Evolutionary conservation across 2,329 filamentous ascomycete genomes (phyloP), one percentile per base, ranked within the genome.

Genomic region (Beauveria australis): DNA sequence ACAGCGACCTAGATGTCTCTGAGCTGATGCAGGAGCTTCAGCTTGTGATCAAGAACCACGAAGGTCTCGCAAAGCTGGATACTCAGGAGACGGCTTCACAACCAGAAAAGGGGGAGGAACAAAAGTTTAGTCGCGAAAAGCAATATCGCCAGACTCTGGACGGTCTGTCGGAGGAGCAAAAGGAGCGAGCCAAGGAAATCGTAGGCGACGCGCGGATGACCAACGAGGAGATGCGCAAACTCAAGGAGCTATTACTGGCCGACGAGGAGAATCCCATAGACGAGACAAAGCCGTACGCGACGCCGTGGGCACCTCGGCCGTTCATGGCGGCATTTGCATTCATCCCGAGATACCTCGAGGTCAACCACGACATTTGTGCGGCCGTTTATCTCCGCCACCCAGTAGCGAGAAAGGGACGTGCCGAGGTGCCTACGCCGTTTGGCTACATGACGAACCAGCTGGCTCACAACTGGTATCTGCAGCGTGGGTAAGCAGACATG

Each of bases 351-450:
- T 99, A 97, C 74, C 84, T 99, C 63, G 95, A 99, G 77, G 94
- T 99, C 67, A 97, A 97, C 79, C 94, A 96, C 74, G 95, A 92
- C 70, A 89, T 97, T 68, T 99, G 94, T 75, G 88, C 92, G 1
- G 94, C 94, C 12, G 92, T 99, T 46, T 99, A 99, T 74, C 78
- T 99, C 64, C 84, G 94, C 61, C 93, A 99, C 78, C 94, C 94
- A 0, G 93, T 97, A 48, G 94, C 91, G 28, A 82, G 92, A 63
- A 88, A 88, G 3, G 92, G 92, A 12, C 69, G 84, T 65, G 87
- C 89, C 4, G 94, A 93, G 74, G 88, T 93, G 63, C 93, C 93
- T 1, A 91, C 90, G 26, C 93, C 93, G 19, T 97, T 92, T 74
- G 75, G 78, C 55, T 78, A 83, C 61, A 77, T 84, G 65, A 82